Conservation (phyloP, 192 early-diverging fungal species). For the Oehlia diaphana region DNA sequence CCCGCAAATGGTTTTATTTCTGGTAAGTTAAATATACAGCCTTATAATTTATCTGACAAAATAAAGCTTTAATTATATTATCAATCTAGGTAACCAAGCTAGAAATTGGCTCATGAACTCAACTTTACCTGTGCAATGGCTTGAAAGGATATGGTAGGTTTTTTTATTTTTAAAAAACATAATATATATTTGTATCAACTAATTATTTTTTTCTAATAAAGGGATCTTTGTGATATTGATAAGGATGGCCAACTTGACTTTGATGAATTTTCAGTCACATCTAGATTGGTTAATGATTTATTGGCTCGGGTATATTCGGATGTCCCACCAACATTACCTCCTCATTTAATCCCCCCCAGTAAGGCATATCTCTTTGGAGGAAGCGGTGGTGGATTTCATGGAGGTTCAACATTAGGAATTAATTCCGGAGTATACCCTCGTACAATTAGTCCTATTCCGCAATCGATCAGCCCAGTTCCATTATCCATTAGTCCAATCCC, state of each 20-base stretch:
- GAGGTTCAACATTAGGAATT: background rate
- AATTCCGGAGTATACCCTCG: slow-evolving; percentile 6
- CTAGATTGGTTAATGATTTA: slow-evolving; percentile 74
- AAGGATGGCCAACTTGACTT: slow-evolving; percentile 79
- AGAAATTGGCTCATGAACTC: slow-evolving; percentile 43
- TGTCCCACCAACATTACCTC: slow-evolving; percentile 62
- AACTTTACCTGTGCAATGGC: slow-evolving; percentile 34
- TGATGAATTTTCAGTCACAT: slow-evolving; percentile 81
- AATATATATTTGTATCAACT: background rate
- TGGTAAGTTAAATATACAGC: background rate
- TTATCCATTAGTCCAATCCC: background rate
- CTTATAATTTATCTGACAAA: background rate
- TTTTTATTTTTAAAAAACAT: background rate
- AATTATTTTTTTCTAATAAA: slow-evolving; percentile 21
- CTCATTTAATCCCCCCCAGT: slow-evolving; percentile 62
- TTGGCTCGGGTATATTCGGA: slow-evolving; percentile 53
- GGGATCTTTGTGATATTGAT: slow-evolving; percentile 82
- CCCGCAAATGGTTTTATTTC: slow-evolving; percentile 13
- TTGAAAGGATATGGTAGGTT: slow-evolving; percentile 48
- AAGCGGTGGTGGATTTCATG: slow-evolving; percentile 6
- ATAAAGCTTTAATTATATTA: too few species aligned
- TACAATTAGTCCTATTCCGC: slow-evolving; percentile 26
- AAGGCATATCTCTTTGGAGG: slow-evolving; percentile 56
- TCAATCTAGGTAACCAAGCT: slow-evolving; percentile 37
- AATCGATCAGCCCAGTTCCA: background rate